phyloP scores from a whole-genome alignment of 1,284 basidiomycete genomes.

The Ganoderma multipileum region DNA sequence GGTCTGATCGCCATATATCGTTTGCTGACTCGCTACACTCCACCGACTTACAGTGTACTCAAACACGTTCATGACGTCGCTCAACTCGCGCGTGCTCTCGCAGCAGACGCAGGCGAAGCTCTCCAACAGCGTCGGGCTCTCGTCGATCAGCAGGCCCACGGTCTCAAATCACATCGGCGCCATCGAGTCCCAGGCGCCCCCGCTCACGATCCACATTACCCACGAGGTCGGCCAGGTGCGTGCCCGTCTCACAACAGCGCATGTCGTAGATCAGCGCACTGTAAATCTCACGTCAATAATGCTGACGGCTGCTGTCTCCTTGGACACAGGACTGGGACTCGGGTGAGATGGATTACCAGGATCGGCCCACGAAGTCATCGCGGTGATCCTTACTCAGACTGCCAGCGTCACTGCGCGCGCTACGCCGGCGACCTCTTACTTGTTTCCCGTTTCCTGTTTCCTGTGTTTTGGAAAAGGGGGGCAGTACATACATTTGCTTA shows the following conservation, averaged over 20 bases:
- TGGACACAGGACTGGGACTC: background rate
- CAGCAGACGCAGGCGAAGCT: background rate
- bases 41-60: conserved; percentile 13
- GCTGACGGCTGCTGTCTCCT: background rate
- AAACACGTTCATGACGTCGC: conserved; percentile 15
- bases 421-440: too few species aligned
- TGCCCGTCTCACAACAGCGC: too few species aligned
- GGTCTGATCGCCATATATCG: background rate
- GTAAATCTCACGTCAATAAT: background rate
- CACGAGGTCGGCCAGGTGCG: background rate
- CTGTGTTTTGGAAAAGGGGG: too few species aligned
- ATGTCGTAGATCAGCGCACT: too few species aligned
- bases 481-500: too few species aligned
- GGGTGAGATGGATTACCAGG: too few species aligned
- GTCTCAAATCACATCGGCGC: background rate
- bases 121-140: background rate
- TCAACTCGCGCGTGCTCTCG: conserved; percentile 9
- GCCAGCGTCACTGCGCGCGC: too few species aligned
- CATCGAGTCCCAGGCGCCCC: background rate
- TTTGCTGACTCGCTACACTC: background rate
- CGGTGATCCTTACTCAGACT: too few species aligned
- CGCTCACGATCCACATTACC: background rate
- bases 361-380: too few species aligned
- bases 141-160: background rate
- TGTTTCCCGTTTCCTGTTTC: too few species aligned